phyloP scores from a whole-genome alignment of 73 alveolate genomes.

The Tetrahymena thermophila region DNA sequence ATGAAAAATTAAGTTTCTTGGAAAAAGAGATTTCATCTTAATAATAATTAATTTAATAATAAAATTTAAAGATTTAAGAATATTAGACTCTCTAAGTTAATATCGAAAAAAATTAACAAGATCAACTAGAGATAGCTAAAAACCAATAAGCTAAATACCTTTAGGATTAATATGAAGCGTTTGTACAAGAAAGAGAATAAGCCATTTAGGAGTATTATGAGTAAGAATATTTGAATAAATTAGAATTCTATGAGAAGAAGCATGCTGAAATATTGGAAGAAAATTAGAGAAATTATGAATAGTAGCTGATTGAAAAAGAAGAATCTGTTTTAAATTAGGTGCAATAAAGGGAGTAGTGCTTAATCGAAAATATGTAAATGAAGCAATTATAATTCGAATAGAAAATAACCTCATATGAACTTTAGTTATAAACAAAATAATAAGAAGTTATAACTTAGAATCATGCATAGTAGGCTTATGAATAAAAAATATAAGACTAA shows the following conservation, averaged over 20 bases:
- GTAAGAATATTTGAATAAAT: background rate
- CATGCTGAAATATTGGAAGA: background rate
- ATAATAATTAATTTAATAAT: background rate
- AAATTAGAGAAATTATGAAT: background rate
- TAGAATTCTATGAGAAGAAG: background rate
- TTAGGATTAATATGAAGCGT: background rate
- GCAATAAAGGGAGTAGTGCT: background rate
- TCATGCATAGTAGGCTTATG: background rate
- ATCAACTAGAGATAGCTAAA: background rate
- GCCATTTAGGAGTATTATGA: background rate
- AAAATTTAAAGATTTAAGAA: background rate
- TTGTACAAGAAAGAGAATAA: background rate
- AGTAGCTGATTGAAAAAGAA: background rate
- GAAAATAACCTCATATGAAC: background rate
- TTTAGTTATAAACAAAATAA: background rate
- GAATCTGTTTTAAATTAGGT: background rate
- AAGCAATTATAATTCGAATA: background rate
- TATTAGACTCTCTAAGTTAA: background rate
- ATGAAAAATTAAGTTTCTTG: background rate
- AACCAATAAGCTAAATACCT: background rate
- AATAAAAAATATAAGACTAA: background rate
- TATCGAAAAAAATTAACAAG: background rate
- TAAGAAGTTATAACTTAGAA: background rate
- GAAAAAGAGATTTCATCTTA: background rate
- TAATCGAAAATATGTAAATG: background rate